Percentiles rank a stretch among this genome's conserved stretches.
These are phyloP conservation scores for Quercus mongolica DNA, from an alignment of 306 rosid species.

Conservation along the genomic window DNA sequence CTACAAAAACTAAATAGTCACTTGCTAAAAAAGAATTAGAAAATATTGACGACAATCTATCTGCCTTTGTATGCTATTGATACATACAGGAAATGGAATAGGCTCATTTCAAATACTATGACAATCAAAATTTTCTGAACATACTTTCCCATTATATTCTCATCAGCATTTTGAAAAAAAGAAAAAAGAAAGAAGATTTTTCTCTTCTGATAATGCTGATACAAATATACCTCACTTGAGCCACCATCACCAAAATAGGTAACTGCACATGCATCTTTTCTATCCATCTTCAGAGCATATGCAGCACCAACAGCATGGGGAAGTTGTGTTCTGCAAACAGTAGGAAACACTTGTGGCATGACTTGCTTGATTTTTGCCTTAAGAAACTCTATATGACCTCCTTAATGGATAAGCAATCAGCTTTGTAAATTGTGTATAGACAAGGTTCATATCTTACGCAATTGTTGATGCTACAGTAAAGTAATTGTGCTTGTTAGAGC, in stretches of 20 bases:
- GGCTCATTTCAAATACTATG: too few species aligned
- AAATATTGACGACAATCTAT: neutral
- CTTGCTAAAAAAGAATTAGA: neutral
- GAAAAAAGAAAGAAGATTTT: neutral
- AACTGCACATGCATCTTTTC: slow-evolving; percentile 73
- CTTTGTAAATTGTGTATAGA: neutral
- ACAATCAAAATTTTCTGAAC: too few species aligned
- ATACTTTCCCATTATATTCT: neutral
- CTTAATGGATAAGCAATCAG: neutral
- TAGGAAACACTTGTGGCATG: slow-evolving; percentile 5
- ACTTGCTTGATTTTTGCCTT: slow-evolving; percentile 14
- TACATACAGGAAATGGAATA: neutral
- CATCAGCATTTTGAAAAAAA: neutral
- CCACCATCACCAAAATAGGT: slow-evolving; percentile 94
- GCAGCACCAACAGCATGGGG: slow-evolving; percentile 99
- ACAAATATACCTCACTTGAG: slow-evolving; percentile 78
- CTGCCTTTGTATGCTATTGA: neutral
- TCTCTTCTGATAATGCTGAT: neutral
- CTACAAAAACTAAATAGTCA: neutral
- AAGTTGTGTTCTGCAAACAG: slow-evolving; percentile 63
- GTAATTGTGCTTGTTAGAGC: slow-evolving; percentile 80
- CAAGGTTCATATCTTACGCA: slow-evolving; percentile 55
- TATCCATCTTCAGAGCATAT: slow-evolving; percentile 88
- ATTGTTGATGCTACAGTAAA: slow-evolving; percentile 79
- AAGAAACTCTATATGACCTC: neutral